Evolutionary conservation across 1,284 basidiomycete species (phyloP).

Genomic region (Termitomyces sp.): DNA sequence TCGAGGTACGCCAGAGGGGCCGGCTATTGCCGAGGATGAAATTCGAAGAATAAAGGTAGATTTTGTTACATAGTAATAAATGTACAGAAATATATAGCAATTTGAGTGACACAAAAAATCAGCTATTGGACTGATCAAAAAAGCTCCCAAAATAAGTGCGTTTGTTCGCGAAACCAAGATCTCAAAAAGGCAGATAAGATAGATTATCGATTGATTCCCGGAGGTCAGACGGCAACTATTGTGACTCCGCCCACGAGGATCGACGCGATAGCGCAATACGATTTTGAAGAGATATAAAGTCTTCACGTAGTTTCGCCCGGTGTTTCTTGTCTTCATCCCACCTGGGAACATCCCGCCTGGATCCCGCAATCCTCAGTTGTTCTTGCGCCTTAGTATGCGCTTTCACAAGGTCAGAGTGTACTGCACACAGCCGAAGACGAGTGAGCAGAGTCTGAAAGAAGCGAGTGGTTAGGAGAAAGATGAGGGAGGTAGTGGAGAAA

Average conservation of each 20-base stretch:
- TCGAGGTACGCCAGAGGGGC: too few relatives aligned
- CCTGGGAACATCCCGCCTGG: slow-evolving; percentile 21
- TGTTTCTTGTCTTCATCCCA: slow-evolving; percentile 28
- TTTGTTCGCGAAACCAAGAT: neutral
- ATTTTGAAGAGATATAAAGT: slow-evolving; percentile 9
- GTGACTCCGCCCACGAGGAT: slow-evolving; percentile 6
- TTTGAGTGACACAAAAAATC: neutral
- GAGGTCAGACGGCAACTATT: neutral
- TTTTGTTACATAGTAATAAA: neutral
- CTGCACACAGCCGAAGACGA: slow-evolving; percentile 26
- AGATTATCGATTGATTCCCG: neutral
- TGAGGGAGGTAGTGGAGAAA: neutral
- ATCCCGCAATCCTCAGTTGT: slow-evolving; percentile 14
- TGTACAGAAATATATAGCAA: neutral
- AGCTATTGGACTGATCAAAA: neutral
- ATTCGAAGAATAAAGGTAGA: neutral
- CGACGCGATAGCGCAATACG: slow-evolving; percentile 4
- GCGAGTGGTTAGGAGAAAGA: neutral
- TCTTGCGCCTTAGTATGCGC: slow-evolving; percentile 25
- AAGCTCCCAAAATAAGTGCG: neutral
- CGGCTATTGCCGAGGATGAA: neutral
- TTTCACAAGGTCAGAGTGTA: slow-evolving; percentile 25
- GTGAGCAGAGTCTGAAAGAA: slow-evolving; percentile 26
- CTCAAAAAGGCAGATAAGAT: neutral
- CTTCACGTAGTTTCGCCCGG: slow-evolving; percentile 19